Evolutionary conservation across 495 filamentous ascomycete genomes (phyloP).

Genomic region (Delitschia confertaspora): DNA sequence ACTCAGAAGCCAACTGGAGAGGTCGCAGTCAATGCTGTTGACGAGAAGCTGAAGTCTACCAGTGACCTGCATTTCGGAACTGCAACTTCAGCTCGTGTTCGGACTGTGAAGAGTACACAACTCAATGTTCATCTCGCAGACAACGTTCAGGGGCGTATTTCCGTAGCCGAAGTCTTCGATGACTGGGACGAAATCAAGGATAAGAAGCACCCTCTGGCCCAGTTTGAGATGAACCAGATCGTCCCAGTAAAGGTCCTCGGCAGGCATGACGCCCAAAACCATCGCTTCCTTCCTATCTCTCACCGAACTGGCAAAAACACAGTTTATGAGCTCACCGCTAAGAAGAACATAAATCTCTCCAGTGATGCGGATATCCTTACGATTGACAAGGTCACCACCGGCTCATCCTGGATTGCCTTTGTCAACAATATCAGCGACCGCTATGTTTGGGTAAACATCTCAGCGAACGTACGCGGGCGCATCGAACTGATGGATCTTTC

Average conservation of each 20-base stretch:
- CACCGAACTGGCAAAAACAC: conserved; percentile 68
- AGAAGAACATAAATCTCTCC: conserved; percentile 53
- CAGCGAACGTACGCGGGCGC: conserved; percentile 81
- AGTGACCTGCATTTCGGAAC: conserved; percentile 67
- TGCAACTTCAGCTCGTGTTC: conserved; percentile 67
- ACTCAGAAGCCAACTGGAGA: conserved; percentile 21
- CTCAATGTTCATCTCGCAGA: conserved; percentile 85
- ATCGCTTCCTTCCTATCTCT: conserved; percentile 83
- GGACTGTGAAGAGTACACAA: conserved; percentile 77
- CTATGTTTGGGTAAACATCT: conserved; percentile 79
- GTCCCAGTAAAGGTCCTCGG: conserved; percentile 72
- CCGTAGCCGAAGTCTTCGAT: conserved; percentile 83
- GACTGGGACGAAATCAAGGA: conserved; percentile 77
- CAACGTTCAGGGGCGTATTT: conserved; percentile 82
- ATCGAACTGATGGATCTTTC: conserved; percentile 73
- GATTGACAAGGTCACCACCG: conserved; percentile 63
- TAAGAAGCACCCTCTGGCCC: conserved; percentile 63
- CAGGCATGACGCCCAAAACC: conserved; percentile 79
- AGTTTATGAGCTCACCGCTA: conserved; percentile 84
- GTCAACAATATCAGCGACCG: conserved; percentile 77
- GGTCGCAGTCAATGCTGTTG: conserved; percentile 56
- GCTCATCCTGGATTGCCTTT: conserved; percentile 65
- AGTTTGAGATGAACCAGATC: conserved; percentile 60
- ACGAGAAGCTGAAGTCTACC: conserved; percentile 53
- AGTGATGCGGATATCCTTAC: conserved; percentile 51